phyloP scores from a whole-genome alignment of 352 stramenopile genomes.

The Globisporangium heterothallicum region DNA sequence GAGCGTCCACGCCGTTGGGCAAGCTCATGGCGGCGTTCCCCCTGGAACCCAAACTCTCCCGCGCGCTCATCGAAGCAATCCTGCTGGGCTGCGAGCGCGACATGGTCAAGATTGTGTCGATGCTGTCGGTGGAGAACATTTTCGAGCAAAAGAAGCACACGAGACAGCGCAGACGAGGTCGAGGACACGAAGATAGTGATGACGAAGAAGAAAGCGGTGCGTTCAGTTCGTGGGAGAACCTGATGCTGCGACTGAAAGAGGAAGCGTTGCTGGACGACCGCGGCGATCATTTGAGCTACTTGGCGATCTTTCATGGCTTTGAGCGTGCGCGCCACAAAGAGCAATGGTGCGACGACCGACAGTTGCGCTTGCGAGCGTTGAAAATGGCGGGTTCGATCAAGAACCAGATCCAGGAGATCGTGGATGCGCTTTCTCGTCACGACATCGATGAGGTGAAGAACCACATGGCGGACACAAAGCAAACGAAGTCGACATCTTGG shows the following conservation, averaged over 20 bases:
- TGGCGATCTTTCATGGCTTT: constrained; percentile 41
- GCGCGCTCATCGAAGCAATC: constrained; percentile 60
- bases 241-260: constrained; percentile 35
- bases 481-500: background rate
- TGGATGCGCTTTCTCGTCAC: constrained; percentile 22
- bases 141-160: constrained; percentile 35
- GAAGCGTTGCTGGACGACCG: constrained; percentile 42
- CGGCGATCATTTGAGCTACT: constrained; percentile 58
- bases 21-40: constrained; percentile 83
- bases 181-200: constrained; percentile 7
- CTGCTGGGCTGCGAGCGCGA: constrained; percentile 49
- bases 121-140: constrained; percentile 81
- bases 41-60: constrained; percentile 67
- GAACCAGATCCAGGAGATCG: constrained; percentile 58
- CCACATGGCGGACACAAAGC: background rate
- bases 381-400: constrained; percentile 45
- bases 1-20: constrained; percentile 53
- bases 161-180: constrained; percentile 16
- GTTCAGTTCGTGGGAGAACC: constrained; percentile 24
- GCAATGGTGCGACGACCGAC: constrained; percentile 46
- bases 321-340: constrained; percentile 21
- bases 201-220: constrained; percentile 4
- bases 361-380: constrained; percentile 47
- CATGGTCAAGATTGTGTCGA: constrained; percentile 68
- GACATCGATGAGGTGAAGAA: constrained; percentile 25